Evolutionary conservation across 106 monocot species (phyloP).

Genomic region (Gastrodia elata): DNA sequence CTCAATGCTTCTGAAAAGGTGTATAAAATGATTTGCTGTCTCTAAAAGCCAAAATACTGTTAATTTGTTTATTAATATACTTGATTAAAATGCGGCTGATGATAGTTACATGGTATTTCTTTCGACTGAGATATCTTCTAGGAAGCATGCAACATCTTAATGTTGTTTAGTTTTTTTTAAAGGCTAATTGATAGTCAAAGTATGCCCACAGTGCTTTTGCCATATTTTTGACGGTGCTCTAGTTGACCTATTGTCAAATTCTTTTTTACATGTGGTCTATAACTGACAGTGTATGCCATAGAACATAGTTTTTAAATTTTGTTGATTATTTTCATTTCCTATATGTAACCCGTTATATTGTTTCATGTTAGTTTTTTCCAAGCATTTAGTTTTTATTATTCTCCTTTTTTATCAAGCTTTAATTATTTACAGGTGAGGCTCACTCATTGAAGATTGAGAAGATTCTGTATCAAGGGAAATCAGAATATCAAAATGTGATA

Average conservation of each 20-base stretch:
- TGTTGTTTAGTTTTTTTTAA: not conserved
- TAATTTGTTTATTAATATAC: not conserved
- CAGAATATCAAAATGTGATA: constrained; percentile 44
- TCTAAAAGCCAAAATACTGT: too few species aligned
- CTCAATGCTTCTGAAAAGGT: too few species aligned
- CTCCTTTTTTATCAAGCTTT: not conserved
- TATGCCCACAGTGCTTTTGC: too few species aligned
- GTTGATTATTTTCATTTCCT: not conserved
- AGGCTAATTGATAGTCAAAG: not conserved
- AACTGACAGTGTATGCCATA: not conserved
- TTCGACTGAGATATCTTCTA: not conserved
- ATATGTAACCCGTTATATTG: not conserved
- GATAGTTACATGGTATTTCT: not conserved
- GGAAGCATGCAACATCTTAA: not conserved
- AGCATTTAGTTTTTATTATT: not conserved
- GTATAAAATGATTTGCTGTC: too few species aligned
- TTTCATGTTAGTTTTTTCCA: not conserved
- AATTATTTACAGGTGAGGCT: constrained; percentile 32
- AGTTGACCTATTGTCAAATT: not conserved
- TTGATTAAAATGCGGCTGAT: not conserved
- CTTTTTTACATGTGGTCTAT: not conserved
- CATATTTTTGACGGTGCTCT: too few species aligned
- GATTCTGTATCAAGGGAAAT: constrained; percentile 39
- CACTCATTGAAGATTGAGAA: constrained; percentile 50
- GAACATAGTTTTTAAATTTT: not conserved